Evolutionary conservation across 2,329 filamentous ascomycete species (phyloP), one percentile per base, ranked within the genome.

Genomic region (Gaeumannomyces sp.): DNA sequence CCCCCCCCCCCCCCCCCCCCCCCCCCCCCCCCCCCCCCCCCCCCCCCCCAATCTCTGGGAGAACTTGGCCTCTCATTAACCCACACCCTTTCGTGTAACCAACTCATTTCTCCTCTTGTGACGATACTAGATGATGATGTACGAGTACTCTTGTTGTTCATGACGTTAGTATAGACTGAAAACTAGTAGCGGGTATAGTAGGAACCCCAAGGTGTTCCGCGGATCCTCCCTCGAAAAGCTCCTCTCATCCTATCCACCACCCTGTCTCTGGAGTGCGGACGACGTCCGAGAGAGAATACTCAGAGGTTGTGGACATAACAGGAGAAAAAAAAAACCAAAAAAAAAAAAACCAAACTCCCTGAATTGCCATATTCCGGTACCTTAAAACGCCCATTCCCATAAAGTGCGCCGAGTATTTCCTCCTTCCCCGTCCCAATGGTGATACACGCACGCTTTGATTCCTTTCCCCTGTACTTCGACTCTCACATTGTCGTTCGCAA

Each of bases 111-210:
- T 4, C 8, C 60, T 28, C 19, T 50, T 53, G 25, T n/a, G 19
- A 62, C 28, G 60, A 62, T 50, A 62, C 33, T 50, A 62, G 25
- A 62, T 50, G 25, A 50, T 19, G 38, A 62, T 53, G 38, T 62
- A 62, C 35, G 28, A 45, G 35, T 13, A 62, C 28, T 53, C 60
- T 53, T 53, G 8, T 8, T 61, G 19, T 45, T 45, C 16, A 45
- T 53, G 35, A 53, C 22, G 3, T n/a, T 53, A 11, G 45, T 53
- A 53, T n/a, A 25, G 22, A 53, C 45, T 50, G 45, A 25, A 14
- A 16, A 53, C 45, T 25, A 25, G 22, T n/a, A 53, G 19, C 45
- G 22, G 19, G 8, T 8, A 25, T 8, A 25, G 45, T 10, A 11
- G 45, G 45, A 53, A 53, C 45, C 45, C 16, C 2, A n/a, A 53